Conservation (phyloP, 1,284 basidiomycete species). For the Neonothopanus nambi region DNA sequence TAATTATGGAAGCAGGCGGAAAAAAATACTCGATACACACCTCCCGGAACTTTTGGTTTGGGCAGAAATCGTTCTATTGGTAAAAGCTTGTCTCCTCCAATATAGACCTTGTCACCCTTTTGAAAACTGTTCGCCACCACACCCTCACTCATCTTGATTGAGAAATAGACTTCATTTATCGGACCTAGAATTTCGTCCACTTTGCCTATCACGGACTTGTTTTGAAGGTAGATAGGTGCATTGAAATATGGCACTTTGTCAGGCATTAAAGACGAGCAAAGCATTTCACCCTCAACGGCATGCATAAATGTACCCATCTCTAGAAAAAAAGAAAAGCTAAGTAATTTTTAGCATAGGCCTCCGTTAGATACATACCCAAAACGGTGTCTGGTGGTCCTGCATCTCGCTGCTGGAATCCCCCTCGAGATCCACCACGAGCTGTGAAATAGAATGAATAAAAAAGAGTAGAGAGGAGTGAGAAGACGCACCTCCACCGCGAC, state of each 20-base stretch:
- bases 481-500: constrained; percentile 43
- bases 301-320: constrained; percentile 91
- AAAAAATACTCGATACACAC: constrained; percentile 39
- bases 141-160: constrained; percentile 95
- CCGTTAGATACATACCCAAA: constrained; percentile 54
- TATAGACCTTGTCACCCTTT: constrained; percentile 97
- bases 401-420: constrained; percentile 73
- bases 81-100: constrained; percentile 93
- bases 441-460: constrained; percentile 6
- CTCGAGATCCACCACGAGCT: constrained; percentile 59
- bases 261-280: constrained; percentile 83
- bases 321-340: constrained; percentile 28
- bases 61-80: constrained; percentile 97
- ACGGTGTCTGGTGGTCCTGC: constrained; percentile 85
- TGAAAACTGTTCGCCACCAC: constrained; percentile 97
- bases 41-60: constrained; percentile 86
- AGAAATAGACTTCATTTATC: constrained; percentile 99
- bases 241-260: constrained; percentile 99
- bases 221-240: constrained; percentile 97
- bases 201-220: constrained; percentile 95
- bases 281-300: constrained; percentile 98
- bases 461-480: constrained; percentile 5
- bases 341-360: not conserved
- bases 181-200: constrained; percentile 97
- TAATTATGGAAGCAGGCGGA: constrained; percentile 10